These are phyloP conservation scores for Exophiala phaeomuriformis DNA, from an alignment of 2,329 filamentous ascomycete genomes.

Conservation along the genomic window DNA sequence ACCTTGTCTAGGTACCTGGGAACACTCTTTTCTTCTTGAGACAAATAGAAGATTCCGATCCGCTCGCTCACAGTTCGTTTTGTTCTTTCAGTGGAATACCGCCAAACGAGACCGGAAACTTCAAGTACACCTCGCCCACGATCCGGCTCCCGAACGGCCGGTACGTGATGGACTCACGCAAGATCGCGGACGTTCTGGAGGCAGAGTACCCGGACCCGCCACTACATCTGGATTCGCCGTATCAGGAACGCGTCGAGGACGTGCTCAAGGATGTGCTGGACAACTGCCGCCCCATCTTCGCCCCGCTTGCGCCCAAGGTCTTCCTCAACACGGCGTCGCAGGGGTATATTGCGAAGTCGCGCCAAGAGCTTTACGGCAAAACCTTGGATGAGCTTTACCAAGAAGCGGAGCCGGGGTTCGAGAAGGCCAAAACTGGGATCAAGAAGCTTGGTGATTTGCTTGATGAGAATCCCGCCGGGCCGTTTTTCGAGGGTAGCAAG, in stretches of 20 bases:
- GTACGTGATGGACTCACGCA: slow-evolving; percentile 57
- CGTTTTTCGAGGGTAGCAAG: slow-evolving; percentile 54
- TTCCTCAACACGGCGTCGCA: slow-evolving; percentile 48
- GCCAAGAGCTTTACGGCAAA: slow-evolving; percentile 47
- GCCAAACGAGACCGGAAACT: slow-evolving; percentile 38
- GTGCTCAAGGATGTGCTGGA: slow-evolving; percentile 33
- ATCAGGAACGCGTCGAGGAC: slow-evolving; percentile 41
- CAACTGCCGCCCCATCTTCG: slow-evolving; percentile 37
- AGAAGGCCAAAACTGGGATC: slow-evolving; percentile 33
- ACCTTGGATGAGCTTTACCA: slow-evolving; percentile 44
- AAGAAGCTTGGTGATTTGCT: slow-evolving; percentile 40
- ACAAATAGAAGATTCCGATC: neutral
- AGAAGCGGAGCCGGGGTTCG: slow-evolving; percentile 41
- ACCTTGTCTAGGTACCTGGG: neutral
- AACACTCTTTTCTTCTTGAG: neutral
- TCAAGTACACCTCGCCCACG: slow-evolving; percentile 50
- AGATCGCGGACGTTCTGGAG: slow-evolving; percentile 56
- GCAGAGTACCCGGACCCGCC: slow-evolving; percentile 51
- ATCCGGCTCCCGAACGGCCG: slow-evolving; percentile 50
- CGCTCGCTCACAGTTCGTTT: neutral
- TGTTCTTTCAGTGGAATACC: slow-evolving; percentile 35
- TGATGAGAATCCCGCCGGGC: slow-evolving; percentile 50
- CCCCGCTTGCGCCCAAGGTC: slow-evolving; percentile 44
- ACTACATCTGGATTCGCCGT: slow-evolving; percentile 51
- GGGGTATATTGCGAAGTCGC: slow-evolving; percentile 51